Conservation (phyloP, 345 rosid genomes). For the Camelina laxa region DNA sequence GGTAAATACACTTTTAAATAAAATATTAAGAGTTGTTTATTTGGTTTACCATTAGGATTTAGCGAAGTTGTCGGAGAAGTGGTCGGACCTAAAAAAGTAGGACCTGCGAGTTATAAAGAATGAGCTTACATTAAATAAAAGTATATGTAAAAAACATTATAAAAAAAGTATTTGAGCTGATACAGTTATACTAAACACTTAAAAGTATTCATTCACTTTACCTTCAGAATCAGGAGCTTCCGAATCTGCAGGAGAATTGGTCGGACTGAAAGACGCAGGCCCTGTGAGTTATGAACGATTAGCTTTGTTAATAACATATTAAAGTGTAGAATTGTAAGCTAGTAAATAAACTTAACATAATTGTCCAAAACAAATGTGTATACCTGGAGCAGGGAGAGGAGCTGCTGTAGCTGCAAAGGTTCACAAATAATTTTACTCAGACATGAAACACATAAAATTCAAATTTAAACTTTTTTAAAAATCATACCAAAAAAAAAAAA, state of each 20-base stretch:
- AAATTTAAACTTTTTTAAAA: neutral
- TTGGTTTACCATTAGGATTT: slow-evolving; percentile 33
- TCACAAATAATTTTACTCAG: slow-evolving; percentile 17
- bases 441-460: neutral
- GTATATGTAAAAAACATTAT: too few relatives aligned
- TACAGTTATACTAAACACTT: neutral
- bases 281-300: slow-evolving; percentile 44
- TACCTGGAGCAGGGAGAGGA: slow-evolving; percentile 90
- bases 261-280: slow-evolving; percentile 58
- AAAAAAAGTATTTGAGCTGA: too few relatives aligned
- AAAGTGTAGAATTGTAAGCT: neutral
- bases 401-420: slow-evolving; percentile 53
- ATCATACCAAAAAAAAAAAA: too few relatives aligned
- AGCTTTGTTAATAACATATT: neutral
- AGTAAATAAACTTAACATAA: neutral
- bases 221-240: slow-evolving; percentile 39
- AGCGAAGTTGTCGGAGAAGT: slow-evolving; percentile 15
- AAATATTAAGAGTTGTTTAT: neutral
- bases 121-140: too few relatives aligned
- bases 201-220: neutral
- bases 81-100: slow-evolving; percentile 17
- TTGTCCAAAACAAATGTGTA: neutral
- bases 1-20: neutral
- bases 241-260: slow-evolving; percentile 49
- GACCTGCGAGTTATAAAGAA: slow-evolving; percentile 2